These are phyloP conservation scores for Saccharomyces hybrid DNA, from an alignment of 1,139 yeast genomes.

Conservation along the genomic window DNA sequence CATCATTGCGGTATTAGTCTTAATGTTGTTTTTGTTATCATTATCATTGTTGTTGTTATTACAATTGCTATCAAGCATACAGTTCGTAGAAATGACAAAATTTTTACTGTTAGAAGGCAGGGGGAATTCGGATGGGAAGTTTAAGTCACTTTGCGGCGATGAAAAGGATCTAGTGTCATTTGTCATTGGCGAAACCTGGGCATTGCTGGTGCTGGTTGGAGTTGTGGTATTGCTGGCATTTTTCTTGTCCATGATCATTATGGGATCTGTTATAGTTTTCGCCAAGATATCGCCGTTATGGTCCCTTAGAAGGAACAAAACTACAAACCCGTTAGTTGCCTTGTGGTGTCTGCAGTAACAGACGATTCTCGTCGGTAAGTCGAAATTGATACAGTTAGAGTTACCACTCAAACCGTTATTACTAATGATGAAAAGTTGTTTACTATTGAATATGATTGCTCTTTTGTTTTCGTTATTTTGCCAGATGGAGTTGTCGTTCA, in stretches of 20 bases:
- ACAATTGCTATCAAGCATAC: not conserved
- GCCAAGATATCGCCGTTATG: slow-evolving; percentile 56
- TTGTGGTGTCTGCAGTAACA: slow-evolving; percentile 95
- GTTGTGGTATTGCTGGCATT: not conserved
- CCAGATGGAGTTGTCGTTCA: slow-evolving; percentile 68
- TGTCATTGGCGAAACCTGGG: not conserved
- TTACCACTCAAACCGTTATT: slow-evolving; percentile 37
- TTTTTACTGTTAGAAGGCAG: not conserved
- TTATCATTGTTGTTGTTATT: not conserved
- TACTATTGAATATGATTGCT: slow-evolving; percentile 84
- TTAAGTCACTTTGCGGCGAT: not conserved
- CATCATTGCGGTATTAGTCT: not conserved
- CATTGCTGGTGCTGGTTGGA: not conserved
- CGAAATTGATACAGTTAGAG: slow-evolving; percentile 37
- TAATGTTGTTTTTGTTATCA: not conserved
- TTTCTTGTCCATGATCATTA: slow-evolving; percentile 91
- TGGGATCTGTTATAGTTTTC: slow-evolving; percentile 59
- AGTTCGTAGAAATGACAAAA: not conserved
- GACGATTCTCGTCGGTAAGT: slow-evolving; percentile 76
- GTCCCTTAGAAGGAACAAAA: slow-evolving; percentile 64
- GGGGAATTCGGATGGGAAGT: not conserved
- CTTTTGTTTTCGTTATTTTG: slow-evolving; percentile 64
- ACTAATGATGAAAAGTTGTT: slow-evolving; percentile 73
- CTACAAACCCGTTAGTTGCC: slow-evolving; percentile 68
- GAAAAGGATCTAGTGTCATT: not conserved